These are phyloP conservation scores for Setomelanomma holmii DNA, from an alignment of 2,329 filamentous ascomycete species.

Conservation along the genomic window DNA sequence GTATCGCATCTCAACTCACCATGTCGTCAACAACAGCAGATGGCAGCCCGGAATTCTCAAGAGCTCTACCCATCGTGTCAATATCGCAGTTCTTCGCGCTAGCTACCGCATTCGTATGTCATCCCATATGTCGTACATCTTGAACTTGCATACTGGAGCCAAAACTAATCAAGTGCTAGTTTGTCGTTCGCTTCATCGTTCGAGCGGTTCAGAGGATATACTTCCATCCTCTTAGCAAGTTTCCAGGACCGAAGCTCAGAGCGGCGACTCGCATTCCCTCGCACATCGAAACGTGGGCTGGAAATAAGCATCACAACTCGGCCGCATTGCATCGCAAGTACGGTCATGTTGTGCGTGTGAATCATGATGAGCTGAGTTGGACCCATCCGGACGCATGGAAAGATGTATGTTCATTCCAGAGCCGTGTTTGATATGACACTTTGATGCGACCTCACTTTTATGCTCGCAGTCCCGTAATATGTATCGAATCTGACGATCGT, in stretches of 20 bases:
- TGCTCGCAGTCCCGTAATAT: too few species aligned
- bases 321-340: slow-evolving; percentile 49
- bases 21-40: slow-evolving; percentile 9
- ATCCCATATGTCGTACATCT: neutral
- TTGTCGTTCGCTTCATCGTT: slow-evolving; percentile 18
- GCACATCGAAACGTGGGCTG: slow-evolving; percentile 29
- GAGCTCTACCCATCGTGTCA: slow-evolving; percentile 2
- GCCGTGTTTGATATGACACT: neutral
- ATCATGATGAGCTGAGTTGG: slow-evolving; percentile 52
- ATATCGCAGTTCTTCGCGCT: slow-evolving; percentile 5
- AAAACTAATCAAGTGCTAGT: slow-evolving; percentile 12
- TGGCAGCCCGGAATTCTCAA: slow-evolving; percentile 1
- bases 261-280: slow-evolving; percentile 47
- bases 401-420: slow-evolving; percentile 26
- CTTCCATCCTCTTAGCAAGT: slow-evolving; percentile 45
- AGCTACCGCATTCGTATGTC: slow-evolving; percentile 12
- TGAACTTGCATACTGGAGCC: neutral
- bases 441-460: too few species aligned
- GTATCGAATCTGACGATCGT: neutral
- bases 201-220: slow-evolving; percentile 47
- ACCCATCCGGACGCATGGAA: slow-evolving; percentile 46
- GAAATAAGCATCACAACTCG: slow-evolving; percentile 25
- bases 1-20: neutral
- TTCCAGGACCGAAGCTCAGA: slow-evolving; percentile 52
- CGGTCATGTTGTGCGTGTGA: slow-evolving; percentile 51